Evolutionary conservation across 345 rosid species (phyloP).

Genomic region (Triadica sebifera): DNA sequence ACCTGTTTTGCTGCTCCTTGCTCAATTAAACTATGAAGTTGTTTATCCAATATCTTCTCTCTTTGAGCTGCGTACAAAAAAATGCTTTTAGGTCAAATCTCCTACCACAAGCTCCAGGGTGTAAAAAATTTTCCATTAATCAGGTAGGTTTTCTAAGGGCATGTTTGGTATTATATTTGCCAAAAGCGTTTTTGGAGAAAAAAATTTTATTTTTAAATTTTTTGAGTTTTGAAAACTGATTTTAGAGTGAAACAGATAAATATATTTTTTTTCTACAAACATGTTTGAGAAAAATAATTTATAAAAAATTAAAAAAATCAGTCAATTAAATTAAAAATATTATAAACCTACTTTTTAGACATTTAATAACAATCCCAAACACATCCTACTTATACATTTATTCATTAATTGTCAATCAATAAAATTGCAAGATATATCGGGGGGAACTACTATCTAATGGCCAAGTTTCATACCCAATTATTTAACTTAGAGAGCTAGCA

Average conservation of each 20-base stretch:
- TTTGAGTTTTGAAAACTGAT: too few species aligned
- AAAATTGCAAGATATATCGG: not conserved
- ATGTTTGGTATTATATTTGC: too few species aligned
- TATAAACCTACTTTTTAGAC: too few species aligned
- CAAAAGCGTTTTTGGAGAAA: too few species aligned
- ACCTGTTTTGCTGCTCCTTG: conserved; percentile 93
- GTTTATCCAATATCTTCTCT: conserved; percentile 87
- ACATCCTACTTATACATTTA: conserved; percentile 7
- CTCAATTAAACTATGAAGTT: conserved; percentile 83
- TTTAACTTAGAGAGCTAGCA: not conserved
- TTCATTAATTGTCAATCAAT: not conserved
- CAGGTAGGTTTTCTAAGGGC: too few species aligned
- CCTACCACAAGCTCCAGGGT: not conserved
- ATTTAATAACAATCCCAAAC: too few species aligned
- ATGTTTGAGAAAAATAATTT: too few species aligned
- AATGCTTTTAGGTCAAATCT: conserved; percentile 11
- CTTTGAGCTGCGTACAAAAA: conserved; percentile 61
- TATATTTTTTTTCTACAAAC: too few species aligned
- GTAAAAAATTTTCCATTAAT: not conserved
- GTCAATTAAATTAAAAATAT: too few species aligned
- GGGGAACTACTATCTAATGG: not conserved
- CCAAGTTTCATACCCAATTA: not conserved
- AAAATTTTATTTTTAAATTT: too few species aligned
- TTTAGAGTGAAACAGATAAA: too few species aligned
- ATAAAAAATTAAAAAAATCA: too few species aligned